Evolutionary conservation across 768 basidiomycete genomes (phyloP), one percentile per base, ranked within the genome.

Genomic region (Mycena maculata): DNA sequence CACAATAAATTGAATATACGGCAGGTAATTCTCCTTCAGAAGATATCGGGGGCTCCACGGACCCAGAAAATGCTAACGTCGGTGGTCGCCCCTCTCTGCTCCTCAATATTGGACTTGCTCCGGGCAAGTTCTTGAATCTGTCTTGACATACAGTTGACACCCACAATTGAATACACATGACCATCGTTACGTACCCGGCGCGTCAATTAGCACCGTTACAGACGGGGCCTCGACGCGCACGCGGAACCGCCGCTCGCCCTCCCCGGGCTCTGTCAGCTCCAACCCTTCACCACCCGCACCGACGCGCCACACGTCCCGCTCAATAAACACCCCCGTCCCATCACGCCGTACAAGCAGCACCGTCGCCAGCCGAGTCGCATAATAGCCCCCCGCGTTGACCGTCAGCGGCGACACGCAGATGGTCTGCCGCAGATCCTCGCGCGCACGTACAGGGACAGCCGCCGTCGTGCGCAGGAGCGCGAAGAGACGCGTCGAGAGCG

Each of bases 331-430:
- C 11, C 86, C 92, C 47, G 83, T 76, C 28, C 92, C 90, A 56
- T 83, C 82, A 66, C 84, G 85, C 62, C 82, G 82, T 22, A 95
- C 80, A 61, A 95, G 84, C 54, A 95, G 74, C 42, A 92, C 86
- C 4, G 91, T 93, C 45, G 93, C 86, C 57, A 92, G 76, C 18
- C 93, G 89, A 36, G 93, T 95, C 47, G 86, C 93, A 72, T 92
- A 93, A 65, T 74, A 75, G 23, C 31, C 5, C 41, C 44, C 63
- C 30, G 68, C 59, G 45, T 28, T 41, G 27, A 74, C 76, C 36
- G 77, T 79, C 67, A 82, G 66, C 56, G 91, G 90, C 33, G 80
- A 76, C 50, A 91, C 89, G 27, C 87, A 83, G 5, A 93, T 83
- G n/a, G 90, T 89, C 65, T 87, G 85, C 68, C 82, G 86, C 70